Evolutionary conservation across 1,284 basidiomycete species (phyloP).

Genomic region (Rhodotorula mucilaginosa): DNA sequence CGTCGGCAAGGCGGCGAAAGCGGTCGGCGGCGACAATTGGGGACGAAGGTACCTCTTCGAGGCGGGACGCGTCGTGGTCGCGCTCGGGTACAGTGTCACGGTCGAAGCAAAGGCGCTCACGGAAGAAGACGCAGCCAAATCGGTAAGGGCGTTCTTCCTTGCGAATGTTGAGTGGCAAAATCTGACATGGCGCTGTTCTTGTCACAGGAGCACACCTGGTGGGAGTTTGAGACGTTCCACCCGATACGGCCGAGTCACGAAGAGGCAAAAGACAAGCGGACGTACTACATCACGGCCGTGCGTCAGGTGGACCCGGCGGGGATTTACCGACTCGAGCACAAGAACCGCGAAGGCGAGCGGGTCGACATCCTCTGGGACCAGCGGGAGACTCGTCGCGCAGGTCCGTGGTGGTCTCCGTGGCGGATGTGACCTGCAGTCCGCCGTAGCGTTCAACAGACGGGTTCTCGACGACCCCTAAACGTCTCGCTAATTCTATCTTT

Average conservation of each 20-base stretch:
- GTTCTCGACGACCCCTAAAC: too few relatives aligned
- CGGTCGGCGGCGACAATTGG: conserved; percentile 42
- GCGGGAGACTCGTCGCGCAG: conserved; percentile 2
- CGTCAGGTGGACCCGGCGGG: conserved; percentile 28
- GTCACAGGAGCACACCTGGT: conserved; percentile 40
- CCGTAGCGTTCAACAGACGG: background rate
- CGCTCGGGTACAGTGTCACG: conserved; percentile 32
- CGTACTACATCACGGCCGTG: conserved; percentile 41
- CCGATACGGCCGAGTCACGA: conserved; percentile 36
- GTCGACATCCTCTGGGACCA: conserved; percentile 43
- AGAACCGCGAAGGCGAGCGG: conserved; percentile 41
- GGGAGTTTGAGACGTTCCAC: conserved; percentile 42
- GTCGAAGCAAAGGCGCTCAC: conserved; percentile 25
- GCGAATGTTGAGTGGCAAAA: background rate
- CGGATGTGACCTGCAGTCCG: background rate
- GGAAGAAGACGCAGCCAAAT: conserved; percentile 26
- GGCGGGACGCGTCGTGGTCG: conserved; percentile 35
- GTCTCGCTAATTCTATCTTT: too few relatives aligned
- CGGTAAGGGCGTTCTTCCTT: conserved; percentile 10
- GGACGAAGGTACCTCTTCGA: conserved; percentile 42
- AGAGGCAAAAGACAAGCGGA: conserved; percentile 39
- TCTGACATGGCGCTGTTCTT: background rate
- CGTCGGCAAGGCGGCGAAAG: conserved; percentile 40
- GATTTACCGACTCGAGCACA: conserved; percentile 40
- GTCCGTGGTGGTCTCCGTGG: background rate